Percentiles rank a stretch among this genome's conserved stretches.
phyloP scores from a whole-genome alignment of 371 early-diverging fungal species.

The Apophysomyces ossiformis region DNA sequence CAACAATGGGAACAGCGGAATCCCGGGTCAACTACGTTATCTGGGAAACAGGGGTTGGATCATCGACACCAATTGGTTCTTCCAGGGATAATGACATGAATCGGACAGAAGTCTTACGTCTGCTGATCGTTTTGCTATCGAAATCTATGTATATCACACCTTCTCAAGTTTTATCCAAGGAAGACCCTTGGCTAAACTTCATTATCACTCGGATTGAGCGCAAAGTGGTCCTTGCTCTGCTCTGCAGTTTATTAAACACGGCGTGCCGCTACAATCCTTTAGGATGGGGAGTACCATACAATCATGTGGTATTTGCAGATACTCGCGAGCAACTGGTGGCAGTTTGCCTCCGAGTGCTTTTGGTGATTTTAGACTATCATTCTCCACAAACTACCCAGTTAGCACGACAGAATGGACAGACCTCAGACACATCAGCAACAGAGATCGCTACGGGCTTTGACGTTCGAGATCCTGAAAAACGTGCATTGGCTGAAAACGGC shows the following conservation, averaged over 20 bases:
- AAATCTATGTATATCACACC: constrained; percentile 81
- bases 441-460: constrained; percentile 24
- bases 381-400: constrained; percentile 41
- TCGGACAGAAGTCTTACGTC: constrained; percentile 77
- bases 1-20: constrained; percentile 48
- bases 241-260: constrained; percentile 86
- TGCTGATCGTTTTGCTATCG: constrained; percentile 78
- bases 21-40: constrained; percentile 71
- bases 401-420: constrained; percentile 27
- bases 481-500: constrained; percentile 24
- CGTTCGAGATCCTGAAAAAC: constrained; percentile 27
- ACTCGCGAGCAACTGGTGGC: constrained; percentile 73
- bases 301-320: constrained; percentile 76
- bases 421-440: constrained; percentile 6
- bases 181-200: constrained; percentile 63
- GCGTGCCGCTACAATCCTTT: constrained; percentile 79
- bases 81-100: constrained; percentile 70
- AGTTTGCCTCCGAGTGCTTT: constrained; percentile 67
- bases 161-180: constrained; percentile 54
- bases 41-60: constrained; percentile 83
- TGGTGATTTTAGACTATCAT: constrained; percentile 75
- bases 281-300: constrained; percentile 89
- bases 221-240: constrained; percentile 72
- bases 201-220: constrained; percentile 71
- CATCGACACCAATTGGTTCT: constrained; percentile 68